Evolutionary conservation across 169 alveolate genomes (phyloP), one percentile per base, ranked within the genome.

Genomic region (Plasmodium inui): DNA sequence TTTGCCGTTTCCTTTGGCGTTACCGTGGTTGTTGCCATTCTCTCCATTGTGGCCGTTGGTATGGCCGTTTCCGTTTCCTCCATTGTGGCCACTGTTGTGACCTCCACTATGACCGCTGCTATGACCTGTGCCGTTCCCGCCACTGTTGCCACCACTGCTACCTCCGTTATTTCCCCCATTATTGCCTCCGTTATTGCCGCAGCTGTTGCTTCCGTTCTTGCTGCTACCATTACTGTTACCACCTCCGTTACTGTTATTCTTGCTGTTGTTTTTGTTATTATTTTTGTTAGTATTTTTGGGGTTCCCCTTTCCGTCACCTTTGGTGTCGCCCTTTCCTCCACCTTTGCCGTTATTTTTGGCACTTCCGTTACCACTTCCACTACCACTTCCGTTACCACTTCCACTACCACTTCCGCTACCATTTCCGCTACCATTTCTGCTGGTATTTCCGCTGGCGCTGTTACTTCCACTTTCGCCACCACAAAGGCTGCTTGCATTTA

Each of bases 261-360:
- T 34, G 32, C 79, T 61, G 22, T 32, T 37, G 34, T 55, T 53
- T 19, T 82, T 82, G 78, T 30, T 67, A 67, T 83, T 83, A 82
- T 82, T 22, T 39, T 41, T 81, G 37, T 26, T 53, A 19, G 39
- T 32, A 73, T 34, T 50, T 72, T 84, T 88, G 22, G 83, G 8
- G 46, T 74, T 74, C 26, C 55, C 46, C 28, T 32, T 73, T 1
- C 53, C 74, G 34, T 61, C 74, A n/a, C 74, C 34, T 19, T 22
- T 61, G 34, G 2, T 61, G 28, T 61, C 74, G 2, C 74, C 74
- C n/a, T 67, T 67, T 67, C 76, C 76, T 26, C 37, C 76, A 22
- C 37, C 37, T 9, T 61, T 61, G 32, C 26, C 74, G 26, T 19
- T 26, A 61, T 26, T n/a, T 61, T 61, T 61, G 12, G 5, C 22